These are phyloP conservation scores for Calocybe indica DNA, from an alignment of 768 basidiomycete genomes.

Conservation along the genomic window DNA sequence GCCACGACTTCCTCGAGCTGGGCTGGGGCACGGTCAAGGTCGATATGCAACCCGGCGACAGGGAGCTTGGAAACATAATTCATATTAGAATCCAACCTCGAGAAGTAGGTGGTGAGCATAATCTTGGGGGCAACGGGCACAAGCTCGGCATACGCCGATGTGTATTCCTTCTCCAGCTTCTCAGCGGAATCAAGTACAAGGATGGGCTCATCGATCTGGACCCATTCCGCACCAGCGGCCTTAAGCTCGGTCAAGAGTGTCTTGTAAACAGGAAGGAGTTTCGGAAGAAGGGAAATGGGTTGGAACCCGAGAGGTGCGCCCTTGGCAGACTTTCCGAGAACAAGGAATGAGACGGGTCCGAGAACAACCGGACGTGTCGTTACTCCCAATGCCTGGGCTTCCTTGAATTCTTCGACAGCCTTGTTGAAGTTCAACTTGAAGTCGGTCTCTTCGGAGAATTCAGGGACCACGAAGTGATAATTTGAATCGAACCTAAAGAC, in stretches of 20 bases:
- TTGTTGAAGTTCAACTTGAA: slow-evolving; percentile 98
- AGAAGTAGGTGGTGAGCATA: slow-evolving; percentile 93
- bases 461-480: slow-evolving; percentile 98
- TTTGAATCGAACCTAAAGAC: slow-evolving; percentile 88
- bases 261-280: slow-evolving; percentile 88
- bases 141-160: slow-evolving; percentile 76
- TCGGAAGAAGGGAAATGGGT: slow-evolving; percentile 84
- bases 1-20: slow-evolving; percentile 81
- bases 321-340: slow-evolving; percentile 87
- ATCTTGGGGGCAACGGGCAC: slow-evolving; percentile 84
- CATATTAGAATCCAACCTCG: slow-evolving; percentile 91
- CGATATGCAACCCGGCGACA: slow-evolving; percentile 90
- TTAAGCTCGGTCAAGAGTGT: slow-evolving; percentile 88
- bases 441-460: slow-evolving; percentile 82
- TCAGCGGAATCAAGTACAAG: slow-evolving; percentile 88
- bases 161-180: slow-evolving; percentile 72
- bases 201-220: slow-evolving; percentile 96
- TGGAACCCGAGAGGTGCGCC: slow-evolving; percentile 80
- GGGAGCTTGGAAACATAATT: slow-evolving; percentile 88
- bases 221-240: slow-evolving; percentile 87
- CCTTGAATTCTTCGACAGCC: slow-evolving; percentile 87
- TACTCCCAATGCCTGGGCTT: slow-evolving; percentile 88
- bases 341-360: slow-evolving; percentile 93
- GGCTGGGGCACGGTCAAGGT: slow-evolving; percentile 87
- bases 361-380: slow-evolving; percentile 92